Conservation (phyloP, 768 basidiomycete species). For the Russula earlei region DNA sequence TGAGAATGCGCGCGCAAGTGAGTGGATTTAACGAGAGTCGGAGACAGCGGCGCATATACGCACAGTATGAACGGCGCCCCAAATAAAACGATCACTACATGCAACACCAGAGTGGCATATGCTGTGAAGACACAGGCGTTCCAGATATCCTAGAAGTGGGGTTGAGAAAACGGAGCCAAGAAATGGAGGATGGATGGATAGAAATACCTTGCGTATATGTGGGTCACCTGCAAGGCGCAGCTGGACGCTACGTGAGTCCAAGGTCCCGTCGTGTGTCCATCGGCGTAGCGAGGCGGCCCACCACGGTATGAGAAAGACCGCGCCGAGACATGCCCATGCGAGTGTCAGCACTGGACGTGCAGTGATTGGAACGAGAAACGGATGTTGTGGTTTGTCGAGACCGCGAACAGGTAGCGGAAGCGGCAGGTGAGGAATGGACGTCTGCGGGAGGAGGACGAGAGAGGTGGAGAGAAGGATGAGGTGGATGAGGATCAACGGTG, state of each 20-base stretch:
- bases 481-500: constrained; percentile 9
- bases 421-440: constrained; percentile 4
- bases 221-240: constrained; percentile 30
- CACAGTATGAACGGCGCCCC: constrained; percentile 66
- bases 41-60: constrained; percentile 12
- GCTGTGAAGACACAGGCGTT: constrained; percentile 48
- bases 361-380: constrained; percentile 61
- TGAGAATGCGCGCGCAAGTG: neutral
- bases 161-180: constrained; percentile 27
- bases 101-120: constrained; percentile 36
- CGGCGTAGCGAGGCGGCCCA: constrained; percentile 61
- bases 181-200: neutral
- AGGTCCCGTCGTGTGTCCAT: constrained; percentile 44
- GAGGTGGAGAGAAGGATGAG: constrained; percentile 7
- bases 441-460: constrained; percentile 8
- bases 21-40: neutral
- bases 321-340: constrained; percentile 46
- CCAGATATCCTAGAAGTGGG: constrained; percentile 35
- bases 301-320: constrained; percentile 49
- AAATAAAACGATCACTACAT: constrained; percentile 49
- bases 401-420: constrained; percentile 13
- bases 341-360: constrained; percentile 48
- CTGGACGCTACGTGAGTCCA: constrained; percentile 36
- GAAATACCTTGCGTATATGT: constrained; percentile 32
- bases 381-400: constrained; percentile 56